Base-by-base conservation (phyloP, 306 rosid species). In the Rosa lucieae region DNA sequence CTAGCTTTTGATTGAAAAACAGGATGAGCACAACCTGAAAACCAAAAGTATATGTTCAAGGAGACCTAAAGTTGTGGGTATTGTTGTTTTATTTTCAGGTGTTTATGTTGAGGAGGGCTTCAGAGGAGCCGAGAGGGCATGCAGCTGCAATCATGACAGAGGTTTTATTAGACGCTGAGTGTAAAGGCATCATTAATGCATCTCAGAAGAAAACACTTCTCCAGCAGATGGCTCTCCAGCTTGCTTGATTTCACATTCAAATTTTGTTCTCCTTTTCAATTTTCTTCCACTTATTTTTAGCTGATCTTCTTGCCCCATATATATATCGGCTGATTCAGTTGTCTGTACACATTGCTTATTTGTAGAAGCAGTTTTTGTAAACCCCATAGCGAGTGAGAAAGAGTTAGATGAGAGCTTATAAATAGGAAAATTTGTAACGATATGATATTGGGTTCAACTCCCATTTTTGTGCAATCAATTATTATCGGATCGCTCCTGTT, bases 121-220 rank as follows among this genome's bases (percentile, higher is more conserved):
- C 92, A 72, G 96, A 91, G 47, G 93, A 91, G 71, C 96, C 96
- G 0, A 85, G 84, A 86, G 96, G 96, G 51, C 89, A 87, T 51
- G 92, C 93, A 23, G 83, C 92, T 74, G 90, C 93, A 77, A 89
- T 91, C 12, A 91, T 91, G 96, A 56, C 90, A 5, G 96, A 91
- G 29, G 93, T 89, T 21, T 78, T 91, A 78, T 74, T 89, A 78
- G 96, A 91, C 75, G 96, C 96, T 0, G 96, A 91, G 85, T 82
- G 87, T 77, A 83, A 88, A 79, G 93, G 96, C 80, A 77, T 86
- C 71, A 91, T 91, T 39, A 86, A 83, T 83, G 90, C 93, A 65
- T 89, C 86, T 68, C 96, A 91, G 82, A 89, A 88, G 88, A 89
- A 77, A 82, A 78, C 73, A 67, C 89, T 91, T 67, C 87, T 91